These are phyloP conservation scores for Lavandula angustifolia DNA, from an alignment of 257 asterid genomes.

Conservation along the genomic window DNA sequence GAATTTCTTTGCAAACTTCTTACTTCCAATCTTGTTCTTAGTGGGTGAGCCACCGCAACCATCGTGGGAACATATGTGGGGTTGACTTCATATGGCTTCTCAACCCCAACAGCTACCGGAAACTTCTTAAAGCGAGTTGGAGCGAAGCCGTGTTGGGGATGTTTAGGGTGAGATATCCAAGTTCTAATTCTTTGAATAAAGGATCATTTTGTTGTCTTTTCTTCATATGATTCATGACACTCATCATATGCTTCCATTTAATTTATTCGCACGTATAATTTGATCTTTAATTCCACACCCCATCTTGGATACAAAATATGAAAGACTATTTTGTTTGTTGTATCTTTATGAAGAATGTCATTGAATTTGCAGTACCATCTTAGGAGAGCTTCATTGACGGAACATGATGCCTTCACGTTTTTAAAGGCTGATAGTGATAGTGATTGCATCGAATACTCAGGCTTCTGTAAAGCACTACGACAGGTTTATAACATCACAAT, in stretches of 20 bases:
- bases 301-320: too few species aligned
- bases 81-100: conserved; percentile 99
- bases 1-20: conserved; percentile 7
- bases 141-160: conserved; percentile 92
- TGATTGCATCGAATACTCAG: too few species aligned
- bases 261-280: too few species aligned
- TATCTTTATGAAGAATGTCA: too few species aligned
- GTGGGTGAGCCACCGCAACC: conserved; percentile 99
- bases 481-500: conserved; percentile 46
- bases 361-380: too few species aligned
- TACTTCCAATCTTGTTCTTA: conserved; percentile 39
- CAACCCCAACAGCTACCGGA: conserved; percentile 82
- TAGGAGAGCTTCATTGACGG: too few species aligned
- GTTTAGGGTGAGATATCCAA: conserved; percentile 69
- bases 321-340: too few species aligned
- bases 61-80: conserved; percentile 96
- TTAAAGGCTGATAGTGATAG: too few species aligned
- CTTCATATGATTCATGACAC: neutral
- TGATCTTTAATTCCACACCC: too few species aligned
- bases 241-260: neutral
- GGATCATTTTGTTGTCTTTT: neutral
- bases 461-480: conserved; percentile 67
- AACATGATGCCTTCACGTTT: too few species aligned
- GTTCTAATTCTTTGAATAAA: neutral
- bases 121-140: conserved; percentile 93